Percentiles rank a stretch among this genome's conserved stretches.
phyloP scores from a whole-genome alignment of 257 asterid species.

The Solanum appendiculatum region DNA sequence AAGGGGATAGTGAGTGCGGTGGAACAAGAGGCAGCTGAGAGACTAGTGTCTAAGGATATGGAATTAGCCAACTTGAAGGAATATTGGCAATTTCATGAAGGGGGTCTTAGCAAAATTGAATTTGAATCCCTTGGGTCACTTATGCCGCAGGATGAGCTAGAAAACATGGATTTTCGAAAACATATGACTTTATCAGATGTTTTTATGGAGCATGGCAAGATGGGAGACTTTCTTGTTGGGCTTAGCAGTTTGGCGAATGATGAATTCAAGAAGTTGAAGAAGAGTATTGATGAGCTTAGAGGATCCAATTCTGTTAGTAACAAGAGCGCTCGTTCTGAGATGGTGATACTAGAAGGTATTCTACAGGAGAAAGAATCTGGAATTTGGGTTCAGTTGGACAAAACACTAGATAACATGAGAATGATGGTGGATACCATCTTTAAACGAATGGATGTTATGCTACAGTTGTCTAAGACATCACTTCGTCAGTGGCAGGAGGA shows the following conservation, averaged over 20 bases:
- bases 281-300: slow-evolving; percentile 30
- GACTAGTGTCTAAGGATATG: slow-evolving; percentile 45
- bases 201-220: slow-evolving; percentile 22
- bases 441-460: slow-evolving; percentile 23
- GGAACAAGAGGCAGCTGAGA: slow-evolving; percentile 74
- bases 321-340: slow-evolving; percentile 37
- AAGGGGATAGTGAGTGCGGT: slow-evolving; percentile 90
- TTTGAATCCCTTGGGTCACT: slow-evolving; percentile 11
- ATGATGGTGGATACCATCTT: slow-evolving; percentile 31
- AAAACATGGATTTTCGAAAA: background rate
- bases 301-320: slow-evolving; percentile 31
- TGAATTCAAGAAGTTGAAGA: slow-evolving; percentile 42
- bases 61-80: slow-evolving; percentile 50
- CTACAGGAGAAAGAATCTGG: slow-evolving; percentile 37
- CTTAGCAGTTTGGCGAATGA: slow-evolving; percentile 30
- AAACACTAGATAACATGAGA: slow-evolving; percentile 32
- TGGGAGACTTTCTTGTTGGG: slow-evolving; percentile 30
- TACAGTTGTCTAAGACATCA: slow-evolving; percentile 27
- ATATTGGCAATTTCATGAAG: slow-evolving; percentile 14
- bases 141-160: background rate
- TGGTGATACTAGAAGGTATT: slow-evolving; percentile 48
- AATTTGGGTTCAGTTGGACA: slow-evolving; percentile 28
- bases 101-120: slow-evolving; percentile 5
- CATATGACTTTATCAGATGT: slow-evolving; percentile 11
- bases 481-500: slow-evolving; percentile 34